These are phyloP conservation scores for Lodderomyces theae DNA, from an alignment of 1,139 yeast species.

Conservation along the genomic window DNA sequence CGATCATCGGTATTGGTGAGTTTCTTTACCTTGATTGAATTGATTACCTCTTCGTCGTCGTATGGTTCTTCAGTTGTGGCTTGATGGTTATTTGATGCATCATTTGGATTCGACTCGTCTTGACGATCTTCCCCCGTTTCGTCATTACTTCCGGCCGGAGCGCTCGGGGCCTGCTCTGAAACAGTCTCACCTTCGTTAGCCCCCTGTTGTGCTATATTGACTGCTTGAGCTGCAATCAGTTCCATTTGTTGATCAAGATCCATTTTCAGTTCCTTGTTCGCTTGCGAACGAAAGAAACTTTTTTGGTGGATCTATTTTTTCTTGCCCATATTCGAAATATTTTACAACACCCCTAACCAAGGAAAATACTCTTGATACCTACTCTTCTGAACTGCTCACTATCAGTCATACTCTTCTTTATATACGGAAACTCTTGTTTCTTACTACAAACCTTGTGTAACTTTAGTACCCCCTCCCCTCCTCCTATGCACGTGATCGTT, in stretches of 20 bases:
- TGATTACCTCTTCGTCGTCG: constrained; percentile 28
- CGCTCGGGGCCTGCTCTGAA: constrained; percentile 5
- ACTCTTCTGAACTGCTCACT: not conserved
- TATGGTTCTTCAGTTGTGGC: constrained; percentile 18
- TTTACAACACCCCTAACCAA: no score
- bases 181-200: constrained; percentile 7
- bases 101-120: no score
- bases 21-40: constrained; percentile 26
- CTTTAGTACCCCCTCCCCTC: no score
- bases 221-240: constrained; percentile 1
- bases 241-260: constrained; percentile 1
- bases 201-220: constrained; percentile 7
- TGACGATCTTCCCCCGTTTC: not conserved
- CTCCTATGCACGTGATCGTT: not conserved
- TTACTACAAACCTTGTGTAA: no score
- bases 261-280: no score
- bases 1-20: constrained; percentile 18
- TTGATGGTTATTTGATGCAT: no score
- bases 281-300: no score
- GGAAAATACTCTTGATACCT: not conserved
- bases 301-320: not conserved
- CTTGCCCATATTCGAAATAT: no score
- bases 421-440: no score
- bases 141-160: no score
- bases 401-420: no score